phyloP scores from a whole-genome alignment of 352 stramenopile genomes.

The Phytophthora brassicae region DNA sequence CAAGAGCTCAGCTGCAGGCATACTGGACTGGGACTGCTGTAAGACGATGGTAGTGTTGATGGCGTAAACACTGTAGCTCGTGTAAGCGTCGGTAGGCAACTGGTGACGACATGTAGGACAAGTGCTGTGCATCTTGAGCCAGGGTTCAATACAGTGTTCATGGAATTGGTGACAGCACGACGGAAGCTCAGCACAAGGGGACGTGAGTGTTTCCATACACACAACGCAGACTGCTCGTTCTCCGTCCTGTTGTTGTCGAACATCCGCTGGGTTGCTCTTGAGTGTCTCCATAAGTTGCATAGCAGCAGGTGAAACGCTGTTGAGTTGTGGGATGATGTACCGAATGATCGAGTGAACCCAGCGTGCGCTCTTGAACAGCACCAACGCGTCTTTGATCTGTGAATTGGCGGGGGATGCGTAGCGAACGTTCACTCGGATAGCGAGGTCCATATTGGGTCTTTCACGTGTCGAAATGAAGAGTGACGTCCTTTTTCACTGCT shows the following conservation, averaged over 20 bases:
- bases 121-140: constrained; percentile 86
- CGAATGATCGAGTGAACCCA: constrained; percentile 91
- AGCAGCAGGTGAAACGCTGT: constrained; percentile 75
- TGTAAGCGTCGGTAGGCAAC: constrained; percentile 74
- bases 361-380: constrained; percentile 86
- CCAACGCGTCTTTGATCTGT: constrained; percentile 86
- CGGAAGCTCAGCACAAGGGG: constrained; percentile 62
- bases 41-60: constrained; percentile 91
- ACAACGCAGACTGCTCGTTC: constrained; percentile 61
- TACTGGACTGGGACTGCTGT: constrained; percentile 78
- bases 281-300: constrained; percentile 62
- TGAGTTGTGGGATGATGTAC: constrained; percentile 89
- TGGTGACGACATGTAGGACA: constrained; percentile 83
- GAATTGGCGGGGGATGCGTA: constrained; percentile 84
- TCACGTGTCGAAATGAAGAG: constrained; percentile 10
- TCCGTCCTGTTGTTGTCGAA: constrained; percentile 25
- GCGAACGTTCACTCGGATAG: constrained; percentile 87
- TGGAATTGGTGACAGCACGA: constrained; percentile 84
- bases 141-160: constrained; percentile 76
- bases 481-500: constrained; percentile 28
- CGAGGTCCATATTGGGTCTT: constrained; percentile 73
- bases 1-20: constrained; percentile 74
- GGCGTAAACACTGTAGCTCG: constrained; percentile 89
- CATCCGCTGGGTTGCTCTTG: constrained; percentile 41
- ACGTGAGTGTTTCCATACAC: constrained; percentile 76